A percentile compares a stretch with the other conserved stretches of the same genome.
phyloP scores from a whole-genome alignment of 306 rosid genomes.

The Cyclanthera cordifolia region DNA sequence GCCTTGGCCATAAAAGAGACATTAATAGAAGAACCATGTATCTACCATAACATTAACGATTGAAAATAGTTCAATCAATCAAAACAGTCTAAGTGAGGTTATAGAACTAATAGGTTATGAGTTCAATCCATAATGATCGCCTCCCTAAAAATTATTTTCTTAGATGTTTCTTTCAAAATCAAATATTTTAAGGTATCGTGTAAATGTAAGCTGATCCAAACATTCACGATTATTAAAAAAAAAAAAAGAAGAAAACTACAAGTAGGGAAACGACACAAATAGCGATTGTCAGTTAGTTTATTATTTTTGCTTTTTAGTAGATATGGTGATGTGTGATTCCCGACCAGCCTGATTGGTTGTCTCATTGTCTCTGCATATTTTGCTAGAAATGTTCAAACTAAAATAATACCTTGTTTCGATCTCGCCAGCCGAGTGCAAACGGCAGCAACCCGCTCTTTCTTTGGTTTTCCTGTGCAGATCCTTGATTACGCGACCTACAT shows the following conservation, averaged over 20 bases:
- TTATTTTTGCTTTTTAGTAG: not conserved
- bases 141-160: too few relatives aligned
- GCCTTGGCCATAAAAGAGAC: not conserved
- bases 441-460: constrained; percentile 47
- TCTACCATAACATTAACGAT: not conserved
- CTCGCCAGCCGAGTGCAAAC: constrained; percentile 93
- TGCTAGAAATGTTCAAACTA: not conserved
- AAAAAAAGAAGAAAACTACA: not conserved
- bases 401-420: constrained; percentile 52
- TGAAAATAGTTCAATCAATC: not conserved
- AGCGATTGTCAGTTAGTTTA: not conserved
- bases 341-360: not conserved
- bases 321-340: not conserved
- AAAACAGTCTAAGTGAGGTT: too few relatives aligned
- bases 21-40: not conserved
- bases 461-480: constrained; percentile 31
- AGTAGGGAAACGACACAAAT: not conserved
- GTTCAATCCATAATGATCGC: too few relatives aligned
- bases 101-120: too few relatives aligned
- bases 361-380: not conserved
- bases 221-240: too few relatives aligned
- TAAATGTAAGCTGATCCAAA: too few relatives aligned
- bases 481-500: constrained; percentile 34
- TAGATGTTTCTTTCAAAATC: too few relatives aligned
- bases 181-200: too few relatives aligned